phyloP scores from a whole-genome alignment of 495 filamentous ascomycete species.

The Lasiosphaeria ovina region DNA sequence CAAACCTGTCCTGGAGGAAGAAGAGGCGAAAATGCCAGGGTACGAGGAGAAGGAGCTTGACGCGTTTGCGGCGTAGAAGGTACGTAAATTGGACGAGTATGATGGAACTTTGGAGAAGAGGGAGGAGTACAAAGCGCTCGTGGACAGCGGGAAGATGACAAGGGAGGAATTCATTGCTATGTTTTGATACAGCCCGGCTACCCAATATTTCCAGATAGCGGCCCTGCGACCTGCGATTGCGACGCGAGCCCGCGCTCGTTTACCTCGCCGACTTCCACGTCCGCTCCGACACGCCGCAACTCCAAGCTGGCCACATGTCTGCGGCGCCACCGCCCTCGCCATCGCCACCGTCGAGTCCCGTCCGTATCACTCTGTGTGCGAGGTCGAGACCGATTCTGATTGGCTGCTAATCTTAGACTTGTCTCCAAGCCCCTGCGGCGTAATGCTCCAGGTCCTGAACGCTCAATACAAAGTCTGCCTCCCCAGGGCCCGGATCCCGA shows the following conservation, averaged over 20 bases:
- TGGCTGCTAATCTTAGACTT: constrained; percentile 11
- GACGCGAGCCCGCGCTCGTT: too few species aligned
- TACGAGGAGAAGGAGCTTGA: background rate
- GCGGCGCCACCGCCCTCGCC: too few species aligned
- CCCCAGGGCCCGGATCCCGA: constrained; percentile 19
- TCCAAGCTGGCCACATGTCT: too few species aligned
- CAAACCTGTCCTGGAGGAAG: background rate
- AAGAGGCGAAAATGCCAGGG: background rate
- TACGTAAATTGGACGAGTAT: background rate
- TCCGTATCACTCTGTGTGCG: too few species aligned
- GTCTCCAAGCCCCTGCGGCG: constrained; percentile 12
- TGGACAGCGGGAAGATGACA: background rate
- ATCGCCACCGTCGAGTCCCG: too few species aligned
- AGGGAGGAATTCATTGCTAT: constrained; percentile 1
- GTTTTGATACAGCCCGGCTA: background rate
- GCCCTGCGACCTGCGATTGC: background rate
- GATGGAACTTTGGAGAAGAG: background rate
- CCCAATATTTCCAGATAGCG: background rate
- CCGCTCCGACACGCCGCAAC: too few species aligned
- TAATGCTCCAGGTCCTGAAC: constrained; percentile 20
- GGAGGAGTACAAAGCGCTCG: background rate
- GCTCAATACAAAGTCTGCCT: constrained; percentile 21
- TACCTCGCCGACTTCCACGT: too few species aligned
- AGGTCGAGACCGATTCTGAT: too few species aligned
- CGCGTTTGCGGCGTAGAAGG: background rate